These are phyloP conservation scores for Fraxinus excelsior DNA, from an alignment of 257 asterid species.

Conservation along the genomic window DNA sequence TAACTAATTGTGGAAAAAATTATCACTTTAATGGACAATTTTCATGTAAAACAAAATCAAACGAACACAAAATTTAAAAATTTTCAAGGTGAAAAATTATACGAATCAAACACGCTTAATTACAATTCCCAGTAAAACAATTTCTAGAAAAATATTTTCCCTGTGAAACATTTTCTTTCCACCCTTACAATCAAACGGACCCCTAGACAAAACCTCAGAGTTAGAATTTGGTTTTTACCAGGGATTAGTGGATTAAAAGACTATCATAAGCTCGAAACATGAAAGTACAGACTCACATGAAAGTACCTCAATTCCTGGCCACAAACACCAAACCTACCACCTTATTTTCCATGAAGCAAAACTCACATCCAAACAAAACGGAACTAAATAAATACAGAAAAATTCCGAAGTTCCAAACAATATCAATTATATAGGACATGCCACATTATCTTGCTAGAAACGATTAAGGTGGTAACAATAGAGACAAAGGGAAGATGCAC, in stretches of 20 bases:
- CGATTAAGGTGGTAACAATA: not conserved
- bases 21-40: too few relatives aligned
- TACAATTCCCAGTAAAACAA: too few relatives aligned
- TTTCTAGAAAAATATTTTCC: too few relatives aligned
- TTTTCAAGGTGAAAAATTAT: too few relatives aligned
- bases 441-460: not conserved
- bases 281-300: too few relatives aligned
- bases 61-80: too few relatives aligned
- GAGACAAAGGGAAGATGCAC: not conserved
- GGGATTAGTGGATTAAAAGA: not conserved
- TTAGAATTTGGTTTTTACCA: not conserved
- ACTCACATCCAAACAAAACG: not conserved
- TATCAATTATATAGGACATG: not conserved
- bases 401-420: not conserved
- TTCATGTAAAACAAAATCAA: too few relatives aligned
- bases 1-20: too few relatives aligned
- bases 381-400: not conserved
- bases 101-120: too few relatives aligned
- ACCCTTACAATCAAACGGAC: too few relatives aligned
- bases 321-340: not conserved
- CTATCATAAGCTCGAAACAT: not conserved
- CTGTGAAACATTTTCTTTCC: too few relatives aligned
- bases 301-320: not conserved
- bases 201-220: not conserved
- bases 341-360: not conserved